phyloP scores from a whole-genome alignment of 2,329 filamentous ascomycete species.

The Beauveria varroae region DNA sequence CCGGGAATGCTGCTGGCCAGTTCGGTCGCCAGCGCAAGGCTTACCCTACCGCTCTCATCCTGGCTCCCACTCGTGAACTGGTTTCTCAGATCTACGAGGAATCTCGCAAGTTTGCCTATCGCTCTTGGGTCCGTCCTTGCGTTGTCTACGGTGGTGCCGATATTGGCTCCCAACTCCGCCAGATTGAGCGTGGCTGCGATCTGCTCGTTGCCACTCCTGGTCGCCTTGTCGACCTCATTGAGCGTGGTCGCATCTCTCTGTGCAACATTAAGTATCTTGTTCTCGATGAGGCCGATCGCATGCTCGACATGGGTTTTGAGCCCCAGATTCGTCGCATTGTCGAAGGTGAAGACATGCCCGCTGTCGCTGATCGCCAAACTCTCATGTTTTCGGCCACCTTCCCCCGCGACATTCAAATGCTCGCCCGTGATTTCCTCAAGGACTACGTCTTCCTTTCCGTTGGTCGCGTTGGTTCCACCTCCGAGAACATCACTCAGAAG shows the following conservation, averaged over 20 bases:
- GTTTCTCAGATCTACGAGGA: slow-evolving; percentile 99
- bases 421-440: slow-evolving; percentile 96
- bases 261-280: slow-evolving; percentile 99
- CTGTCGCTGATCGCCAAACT: slow-evolving; percentile 76
- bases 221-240: slow-evolving; percentile 94
- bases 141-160: slow-evolving; percentile 99
- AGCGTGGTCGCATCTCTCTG: slow-evolving; percentile 95
- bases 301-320: slow-evolving; percentile 99
- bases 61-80: slow-evolving; percentile 95
- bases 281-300: slow-evolving; percentile 97
- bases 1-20: slow-evolving; percentile 57
- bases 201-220: slow-evolving; percentile 94
- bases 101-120: slow-evolving; percentile 95
- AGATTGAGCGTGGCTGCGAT: slow-evolving; percentile 96
- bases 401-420: slow-evolving; percentile 98
- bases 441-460: slow-evolving; percentile 99
- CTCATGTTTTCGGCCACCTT: slow-evolving; percentile 99
- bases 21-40: slow-evolving; percentile 96
- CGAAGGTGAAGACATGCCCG: slow-evolving; percentile 96
- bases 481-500: slow-evolving; percentile 99
- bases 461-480: slow-evolving; percentile 95
- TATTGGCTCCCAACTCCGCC: slow-evolving; percentile 94
- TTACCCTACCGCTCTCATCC: slow-evolving; percentile 89
- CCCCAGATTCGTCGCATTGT: slow-evolving; percentile 98
- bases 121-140: slow-evolving; percentile 96